Conservation (phyloP, 1,139 yeast species). For the Magnusiomyces sp. region DNA sequence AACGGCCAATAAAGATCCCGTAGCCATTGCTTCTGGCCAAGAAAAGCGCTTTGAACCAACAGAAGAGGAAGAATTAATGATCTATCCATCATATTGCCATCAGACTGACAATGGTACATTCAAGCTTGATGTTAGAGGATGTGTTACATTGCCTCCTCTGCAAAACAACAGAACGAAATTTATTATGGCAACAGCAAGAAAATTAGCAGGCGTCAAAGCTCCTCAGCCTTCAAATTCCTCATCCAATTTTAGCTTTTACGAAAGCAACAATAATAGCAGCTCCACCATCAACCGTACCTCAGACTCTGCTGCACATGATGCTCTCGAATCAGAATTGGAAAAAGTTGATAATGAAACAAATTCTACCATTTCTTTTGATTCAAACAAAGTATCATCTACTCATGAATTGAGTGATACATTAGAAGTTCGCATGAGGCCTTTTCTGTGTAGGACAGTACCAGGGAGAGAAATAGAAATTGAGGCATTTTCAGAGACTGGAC, state of each 20-base stretch:
- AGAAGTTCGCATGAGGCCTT: slow-evolving; percentile 17
- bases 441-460: slow-evolving; percentile 17
- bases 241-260: slow-evolving; percentile 10
- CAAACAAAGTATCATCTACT: slow-evolving; percentile 1
- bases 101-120: slow-evolving; percentile 23
- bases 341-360: not conserved
- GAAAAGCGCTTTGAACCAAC: slow-evolving; percentile 19
- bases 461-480: slow-evolving; percentile 14
- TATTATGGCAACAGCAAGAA: slow-evolving; percentile 60
- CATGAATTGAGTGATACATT: slow-evolving; percentile 4
- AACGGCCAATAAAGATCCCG: too few relatives aligned
- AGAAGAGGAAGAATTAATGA: slow-evolving; percentile 29
- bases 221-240: slow-evolving; percentile 13
- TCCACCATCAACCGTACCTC: slow-evolving; percentile 4
- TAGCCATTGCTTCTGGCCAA: slow-evolving; percentile 7
- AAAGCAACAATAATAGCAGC: not conserved
- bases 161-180: slow-evolving; percentile 64
- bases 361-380: not conserved
- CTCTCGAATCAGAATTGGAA: not conserved
- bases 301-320: not conserved
- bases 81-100: slow-evolving; percentile 62
- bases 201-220: slow-evolving; percentile 42
- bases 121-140: slow-evolving; percentile 62
- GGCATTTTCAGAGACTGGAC: slow-evolving; percentile 4
- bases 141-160: slow-evolving; percentile 63